These are phyloP conservation scores for Pythium sukuiense DNA, from an alignment of 352 stramenopile genomes.

Conservation along the genomic window DNA sequence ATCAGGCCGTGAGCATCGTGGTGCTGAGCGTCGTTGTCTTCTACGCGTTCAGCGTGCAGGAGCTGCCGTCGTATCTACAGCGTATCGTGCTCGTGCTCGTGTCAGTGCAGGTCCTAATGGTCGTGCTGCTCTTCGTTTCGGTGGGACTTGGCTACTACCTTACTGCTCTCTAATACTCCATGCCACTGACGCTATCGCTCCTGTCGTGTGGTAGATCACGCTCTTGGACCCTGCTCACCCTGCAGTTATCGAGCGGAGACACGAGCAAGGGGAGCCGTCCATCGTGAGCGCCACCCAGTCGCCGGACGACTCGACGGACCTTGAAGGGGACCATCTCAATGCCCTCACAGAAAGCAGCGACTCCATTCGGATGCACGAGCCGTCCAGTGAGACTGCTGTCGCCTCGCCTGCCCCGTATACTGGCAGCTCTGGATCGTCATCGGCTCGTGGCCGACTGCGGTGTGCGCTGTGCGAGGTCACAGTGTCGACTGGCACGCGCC, in stretches of 20 bases:
- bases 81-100: slow-evolving; percentile 43
- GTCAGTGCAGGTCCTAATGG: slow-evolving; percentile 41
- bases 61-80: slow-evolving; percentile 42
- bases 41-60: slow-evolving; percentile 42
- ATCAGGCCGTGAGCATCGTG: slow-evolving; percentile 43
- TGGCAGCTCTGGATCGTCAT: not conserved
- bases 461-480: slow-evolving; percentile 44
- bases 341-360: slow-evolving; percentile 3
- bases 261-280: not conserved
- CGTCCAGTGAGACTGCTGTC: not conserved
- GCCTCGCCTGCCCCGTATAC: not conserved
- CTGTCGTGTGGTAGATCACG: slow-evolving; percentile 40
- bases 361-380: not conserved
- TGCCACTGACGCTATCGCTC: not conserved
- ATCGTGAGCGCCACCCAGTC: slow-evolving; percentile 17
- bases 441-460: slow-evolving; percentile 24
- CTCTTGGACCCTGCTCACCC: slow-evolving; percentile 44
- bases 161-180: not conserved
- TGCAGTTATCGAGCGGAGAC: slow-evolving; percentile 26
- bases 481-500: slow-evolving; percentile 47
- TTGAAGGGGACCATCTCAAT: slow-evolving; percentile 8
- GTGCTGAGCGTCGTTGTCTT: slow-evolving; percentile 45
- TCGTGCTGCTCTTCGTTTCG: slow-evolving; percentile 31
- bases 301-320: slow-evolving; percentile 2
- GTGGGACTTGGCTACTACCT: too few species aligned